Base-by-base conservation (phyloP, 2,329 filamentous ascomycete species). In the Paradendryphiella salina region DNA sequence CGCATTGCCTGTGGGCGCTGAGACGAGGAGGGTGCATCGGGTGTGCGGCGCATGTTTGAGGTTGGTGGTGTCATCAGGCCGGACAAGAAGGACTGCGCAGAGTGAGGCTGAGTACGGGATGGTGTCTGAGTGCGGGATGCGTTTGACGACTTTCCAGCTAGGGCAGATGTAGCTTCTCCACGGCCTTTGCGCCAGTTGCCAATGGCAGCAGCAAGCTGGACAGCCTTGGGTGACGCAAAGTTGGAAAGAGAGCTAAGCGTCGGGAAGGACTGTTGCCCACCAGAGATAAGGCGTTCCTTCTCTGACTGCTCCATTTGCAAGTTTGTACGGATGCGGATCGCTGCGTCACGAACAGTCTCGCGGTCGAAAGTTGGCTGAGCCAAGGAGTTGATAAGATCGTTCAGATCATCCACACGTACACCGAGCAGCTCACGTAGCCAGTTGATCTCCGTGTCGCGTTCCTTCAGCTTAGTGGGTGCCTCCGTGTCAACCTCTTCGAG, bases 261-360 rank as follows among this genome's bases (percentile, higher is more conserved):
- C 4, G 89, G 88, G 61, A 94, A 79, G 46, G 80, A 83, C 52
- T 77, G 73, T 36, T 66, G 66, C 15, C 79, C 75, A 54, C 85
- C 87, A 11, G 87, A 85, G 75, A 89, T 82, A 0, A 90, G 86
- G 52, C 94, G 84, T 73, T 97, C 93, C 43, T 90, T 89, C 75
- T 96, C 92, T 71, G 96, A 90, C 70, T 95, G 89, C 73, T 99
- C 93, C 94, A 99, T 99, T 71, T 97, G 90, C 29, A 99, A 80
- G 66, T 96, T 96, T 11, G 94, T 90, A 70, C 90, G 90, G 54
- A 99, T 85, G 45, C 94, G 87, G 63, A 97, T 97, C 29, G 90
- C 89, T 5, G 92, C 91, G 69, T 97, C 92, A 64, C 89, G 89
- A 57, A 96, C 88, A 5, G 83, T 82, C 56, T 90, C 85, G 50